Evolutionary conservation across 1,284 basidiomycete genomes (phyloP), one percentile per base, ranked within the genome.

Genomic region (Leccinum angustisporum): DNA sequence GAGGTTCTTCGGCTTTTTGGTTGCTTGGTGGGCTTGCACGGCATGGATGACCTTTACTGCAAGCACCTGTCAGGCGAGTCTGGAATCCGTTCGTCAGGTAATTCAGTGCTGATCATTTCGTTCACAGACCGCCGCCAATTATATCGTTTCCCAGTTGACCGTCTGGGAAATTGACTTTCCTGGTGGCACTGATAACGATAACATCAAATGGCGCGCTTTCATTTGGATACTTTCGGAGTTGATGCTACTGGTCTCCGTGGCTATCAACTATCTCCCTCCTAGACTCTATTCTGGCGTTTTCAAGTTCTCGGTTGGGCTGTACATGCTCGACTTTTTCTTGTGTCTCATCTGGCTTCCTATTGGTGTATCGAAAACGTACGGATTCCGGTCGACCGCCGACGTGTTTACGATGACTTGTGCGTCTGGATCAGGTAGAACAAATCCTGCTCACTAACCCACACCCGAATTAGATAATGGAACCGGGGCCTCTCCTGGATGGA

Each of bases 41-140:
- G 92, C 92, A 16, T 95, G 93, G 93, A 93, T 93, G 84, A 94
- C 92, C 0, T 94, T 94, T 68, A 82, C 86, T 56, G 92, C 93
- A 13, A 85, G 88, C 48, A 93, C 92, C 70, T 92, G 89, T 63
- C 91, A 93, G 77, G 91, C 88, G 57, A 36, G 79, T 40, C 10
- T 9, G 13, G 1, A 8, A 25, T 38, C 27, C 34, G n/a, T 58
- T 56, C 52, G 18, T 43, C 8, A n/a, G 5, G 25, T 5, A 53
- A 62, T 13, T 10, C 40, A 11, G n/a, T 25, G 13, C 27, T 57
- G 38, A 52, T 58, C n/a, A 51, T 51, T 18, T 31, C 38, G 21
- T 61, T 62, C 7, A 25, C 67, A 94, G 89, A 87, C 88, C 2
- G 88, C 91, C 1, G 90, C 92, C 54, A 94, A 95, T 73, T 95